A percentile compares a stretch with the other conserved stretches of the same genome.
These are phyloP conservation scores for Artomyces pyxidatus DNA, from an alignment of 768 basidiomycete species.

Conservation along the genomic window DNA sequence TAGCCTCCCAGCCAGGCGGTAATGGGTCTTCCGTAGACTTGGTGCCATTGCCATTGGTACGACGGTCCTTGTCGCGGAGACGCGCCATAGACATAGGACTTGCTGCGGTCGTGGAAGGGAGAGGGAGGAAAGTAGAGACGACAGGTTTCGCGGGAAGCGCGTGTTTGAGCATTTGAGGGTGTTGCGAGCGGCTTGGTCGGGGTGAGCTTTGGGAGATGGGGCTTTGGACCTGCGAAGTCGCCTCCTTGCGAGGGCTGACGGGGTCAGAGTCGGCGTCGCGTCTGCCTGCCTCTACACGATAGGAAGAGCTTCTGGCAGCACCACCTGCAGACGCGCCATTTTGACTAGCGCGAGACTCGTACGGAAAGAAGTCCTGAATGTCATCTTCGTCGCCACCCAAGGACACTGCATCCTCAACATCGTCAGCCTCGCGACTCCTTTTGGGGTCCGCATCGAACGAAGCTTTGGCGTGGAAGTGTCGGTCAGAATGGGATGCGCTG, in stretches of 20 bases:
- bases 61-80: conserved; percentile 13
- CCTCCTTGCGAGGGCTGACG: conserved; percentile 2
- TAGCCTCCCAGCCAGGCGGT: conserved; percentile 8
- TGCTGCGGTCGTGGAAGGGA: conserved; percentile 16
- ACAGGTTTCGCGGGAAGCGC: conserved; percentile 16
- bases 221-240: neutral
- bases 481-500: neutral
- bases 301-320: neutral
- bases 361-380: conserved; percentile 46
- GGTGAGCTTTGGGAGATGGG: conserved; percentile 9
- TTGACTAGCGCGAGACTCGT: conserved; percentile 22
- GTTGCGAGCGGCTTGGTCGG: conserved; percentile 2
- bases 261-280: neutral
- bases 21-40: conserved; percentile 8
- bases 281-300: neutral
- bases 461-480: conserved; percentile 15
- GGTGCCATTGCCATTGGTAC: conserved; percentile 8
- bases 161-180: conserved; percentile 10
- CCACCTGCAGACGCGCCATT: neutral
- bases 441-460: conserved; percentile 7
- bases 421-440: conserved; percentile 23
- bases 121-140: conserved; percentile 9
- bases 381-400: conserved; percentile 65
- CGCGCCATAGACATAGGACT: conserved; percentile 17
- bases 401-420: conserved; percentile 58